Evolutionary conservation across 2,329 filamentous ascomycete species (phyloP).

Genomic region (Cytospora leucostoma): DNA sequence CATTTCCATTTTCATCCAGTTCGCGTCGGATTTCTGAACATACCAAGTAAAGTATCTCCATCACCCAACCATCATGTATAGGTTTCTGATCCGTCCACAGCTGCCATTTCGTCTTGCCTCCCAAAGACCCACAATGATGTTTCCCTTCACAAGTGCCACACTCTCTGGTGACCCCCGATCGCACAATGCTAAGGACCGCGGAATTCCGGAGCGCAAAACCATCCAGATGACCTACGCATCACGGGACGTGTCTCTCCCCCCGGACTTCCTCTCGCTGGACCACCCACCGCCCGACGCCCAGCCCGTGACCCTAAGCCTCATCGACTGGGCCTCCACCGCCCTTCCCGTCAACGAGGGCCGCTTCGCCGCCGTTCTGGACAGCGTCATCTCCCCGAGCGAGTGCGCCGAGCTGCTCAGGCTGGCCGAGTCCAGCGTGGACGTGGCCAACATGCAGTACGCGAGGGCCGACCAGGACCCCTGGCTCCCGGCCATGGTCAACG

Average conservation of each 20-base stretch:
- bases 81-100: too few species aligned
- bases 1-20: too few species aligned
- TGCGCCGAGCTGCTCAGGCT: constrained; percentile 56
- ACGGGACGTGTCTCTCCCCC: constrained; percentile 43
- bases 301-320: constrained; percentile 47
- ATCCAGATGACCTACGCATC: constrained; percentile 34
- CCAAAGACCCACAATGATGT: constrained; percentile 11
- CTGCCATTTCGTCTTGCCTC: too few species aligned
- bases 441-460: constrained; percentile 34
- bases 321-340: constrained; percentile 55
- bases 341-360: constrained; percentile 55
- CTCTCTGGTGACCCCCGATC: constrained; percentile 17
- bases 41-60: too few species aligned
- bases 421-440: constrained; percentile 55
- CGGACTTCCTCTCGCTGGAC: constrained; percentile 46
- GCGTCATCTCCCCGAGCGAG: constrained; percentile 63
- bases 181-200: constrained; percentile 12
- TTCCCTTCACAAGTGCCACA: constrained; percentile 6
- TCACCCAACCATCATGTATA: too few species aligned
- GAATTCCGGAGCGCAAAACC: constrained; percentile 20
- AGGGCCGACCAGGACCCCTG: constrained; percentile 47
- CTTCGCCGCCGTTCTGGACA: constrained; percentile 65
- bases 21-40: too few species aligned
- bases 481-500: constrained; percentile 69
- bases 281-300: constrained; percentile 44